phyloP scores from a whole-genome alignment of 352 stramenopile genomes.

The Phytophthora boehmeriae region DNA sequence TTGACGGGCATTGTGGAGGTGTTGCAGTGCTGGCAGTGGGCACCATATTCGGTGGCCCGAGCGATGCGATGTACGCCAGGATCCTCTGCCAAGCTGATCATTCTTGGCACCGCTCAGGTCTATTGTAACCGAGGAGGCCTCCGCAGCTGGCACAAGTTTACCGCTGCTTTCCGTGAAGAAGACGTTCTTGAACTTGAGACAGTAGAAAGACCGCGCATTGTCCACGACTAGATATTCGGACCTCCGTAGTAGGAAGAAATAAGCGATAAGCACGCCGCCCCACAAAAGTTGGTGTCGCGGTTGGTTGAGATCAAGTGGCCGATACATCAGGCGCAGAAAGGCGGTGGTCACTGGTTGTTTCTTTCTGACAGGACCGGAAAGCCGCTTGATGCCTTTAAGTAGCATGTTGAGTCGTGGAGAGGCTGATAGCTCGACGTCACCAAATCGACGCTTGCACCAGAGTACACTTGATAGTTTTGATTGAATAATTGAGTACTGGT shows the following conservation, averaged over 20 bases:
- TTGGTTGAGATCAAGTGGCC: background rate
- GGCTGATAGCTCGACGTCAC: background rate
- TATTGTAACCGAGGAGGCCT: slow-evolving; percentile 18
- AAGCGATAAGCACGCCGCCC: slow-evolving; percentile 25
- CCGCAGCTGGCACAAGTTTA: too few relatives aligned
- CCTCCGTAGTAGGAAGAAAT: slow-evolving; percentile 23
- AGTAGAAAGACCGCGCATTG: slow-evolving; percentile 10
- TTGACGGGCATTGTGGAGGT: too few relatives aligned
- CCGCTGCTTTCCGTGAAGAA: slow-evolving; percentile 1
- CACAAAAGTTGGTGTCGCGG: slow-evolving; percentile 24
- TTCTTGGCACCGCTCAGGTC: slow-evolving; percentile 20
- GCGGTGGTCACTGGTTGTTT: slow-evolving; percentile 21
- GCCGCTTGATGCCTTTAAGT: slow-evolving; percentile 19
- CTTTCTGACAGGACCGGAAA: slow-evolving; percentile 17
- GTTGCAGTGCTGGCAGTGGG: too few relatives aligned
- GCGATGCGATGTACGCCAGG: slow-evolving; percentile 8
- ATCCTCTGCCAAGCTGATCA: slow-evolving; percentile 20
- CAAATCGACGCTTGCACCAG: slow-evolving; percentile 23
- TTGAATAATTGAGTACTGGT: slow-evolving; percentile 18
- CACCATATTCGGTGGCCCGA: too few relatives aligned
- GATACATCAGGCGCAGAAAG: slow-evolving; percentile 12
- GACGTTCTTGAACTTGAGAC: slow-evolving; percentile 6
- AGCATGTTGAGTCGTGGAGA: slow-evolving; percentile 9
- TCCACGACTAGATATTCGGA: slow-evolving; percentile 22
- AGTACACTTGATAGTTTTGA: slow-evolving; percentile 17